phyloP scores from a whole-genome alignment of 2,329 filamentous ascomycete species.

The Elsinoe ampelina region DNA sequence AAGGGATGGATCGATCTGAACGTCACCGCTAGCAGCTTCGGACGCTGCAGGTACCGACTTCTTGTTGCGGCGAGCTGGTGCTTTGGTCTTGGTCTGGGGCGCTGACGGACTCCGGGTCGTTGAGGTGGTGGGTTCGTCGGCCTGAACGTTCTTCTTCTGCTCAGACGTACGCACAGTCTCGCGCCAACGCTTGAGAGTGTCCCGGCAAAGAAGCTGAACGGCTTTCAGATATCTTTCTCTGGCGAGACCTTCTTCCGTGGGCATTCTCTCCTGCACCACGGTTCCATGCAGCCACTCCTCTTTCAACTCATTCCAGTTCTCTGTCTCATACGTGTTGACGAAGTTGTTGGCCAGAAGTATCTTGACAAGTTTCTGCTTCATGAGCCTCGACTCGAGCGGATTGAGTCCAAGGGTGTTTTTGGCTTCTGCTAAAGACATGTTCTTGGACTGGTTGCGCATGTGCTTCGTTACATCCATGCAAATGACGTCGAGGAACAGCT shows the following conservation, averaged over 20 bases:
- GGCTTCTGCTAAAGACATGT: constrained; percentile 65
- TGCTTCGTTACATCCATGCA: constrained; percentile 75
- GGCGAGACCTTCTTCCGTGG: constrained; percentile 43
- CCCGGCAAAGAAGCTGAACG: constrained; percentile 61
- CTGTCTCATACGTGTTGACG: constrained; percentile 62
- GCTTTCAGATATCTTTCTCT: constrained; percentile 44
- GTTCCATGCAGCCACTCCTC: constrained; percentile 55
- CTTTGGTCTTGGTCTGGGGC: constrained; percentile 7
- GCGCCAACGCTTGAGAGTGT: constrained; percentile 67
- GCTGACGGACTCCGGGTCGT: constrained; percentile 18
- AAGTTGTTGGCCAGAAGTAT: constrained; percentile 58
- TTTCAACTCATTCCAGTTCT: constrained; percentile 64
- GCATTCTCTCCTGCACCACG: constrained; percentile 48
- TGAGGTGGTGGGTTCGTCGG: constrained; percentile 22
- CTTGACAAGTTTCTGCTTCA: constrained; percentile 57
- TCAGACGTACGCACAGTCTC: constrained; percentile 55
- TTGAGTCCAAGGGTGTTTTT: constrained; percentile 64
- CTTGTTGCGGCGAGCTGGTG: constrained; percentile 12
- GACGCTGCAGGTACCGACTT: constrained; percentile 12
- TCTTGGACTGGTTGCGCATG: constrained; percentile 54
- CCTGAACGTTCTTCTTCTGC: constrained; percentile 36
- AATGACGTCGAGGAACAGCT: constrained; percentile 65
- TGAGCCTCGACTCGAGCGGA: constrained; percentile 55
- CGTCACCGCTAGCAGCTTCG: constrained; percentile 27
- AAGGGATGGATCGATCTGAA: constrained; percentile 56